These are phyloP conservation scores for Marasmius tenuissimus DNA, from an alignment of 1,284 basidiomycete genomes.

Conservation along the genomic window DNA sequence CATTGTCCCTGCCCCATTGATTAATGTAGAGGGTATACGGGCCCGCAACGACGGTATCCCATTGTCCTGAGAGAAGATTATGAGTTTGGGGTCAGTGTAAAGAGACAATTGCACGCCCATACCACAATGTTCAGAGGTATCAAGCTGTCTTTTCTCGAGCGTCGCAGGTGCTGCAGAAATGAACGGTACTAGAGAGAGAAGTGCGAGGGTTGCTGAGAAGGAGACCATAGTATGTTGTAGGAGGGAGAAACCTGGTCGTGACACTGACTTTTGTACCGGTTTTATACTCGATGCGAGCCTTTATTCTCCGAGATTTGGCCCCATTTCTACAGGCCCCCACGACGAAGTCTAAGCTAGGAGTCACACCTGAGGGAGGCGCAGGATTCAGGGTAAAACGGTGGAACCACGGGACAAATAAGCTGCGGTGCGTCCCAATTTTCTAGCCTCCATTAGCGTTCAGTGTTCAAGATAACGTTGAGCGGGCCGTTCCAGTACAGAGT, in stretches of 20 bases:
- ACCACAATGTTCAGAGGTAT: slow-evolving; percentile 35
- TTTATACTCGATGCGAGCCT: too few species aligned
- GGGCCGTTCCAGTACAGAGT: too few species aligned
- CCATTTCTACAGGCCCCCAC: too few species aligned
- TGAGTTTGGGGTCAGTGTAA: background rate
- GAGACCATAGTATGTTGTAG: slow-evolving; percentile 12
- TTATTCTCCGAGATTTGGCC: too few species aligned
- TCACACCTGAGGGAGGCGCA: too few species aligned
- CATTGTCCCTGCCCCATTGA: slow-evolving; percentile 12
- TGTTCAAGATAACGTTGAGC: too few species aligned
- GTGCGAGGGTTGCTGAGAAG: slow-evolving; percentile 17
- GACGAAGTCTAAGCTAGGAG: too few species aligned
- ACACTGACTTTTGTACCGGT: too few species aligned
- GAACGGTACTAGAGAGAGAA: slow-evolving; percentile 25
- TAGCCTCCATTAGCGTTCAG: too few species aligned
- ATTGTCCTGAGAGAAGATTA: slow-evolving; percentile 10
- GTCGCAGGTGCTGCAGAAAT: slow-evolving; percentile 27
- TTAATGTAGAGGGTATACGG: slow-evolving; percentile 11
- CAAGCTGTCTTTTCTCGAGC: slow-evolving; percentile 27
- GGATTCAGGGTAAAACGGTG: too few species aligned
- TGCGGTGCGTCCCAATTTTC: too few species aligned
- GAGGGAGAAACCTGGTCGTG: background rate
- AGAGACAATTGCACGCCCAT: background rate
- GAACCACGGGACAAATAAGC: too few species aligned
- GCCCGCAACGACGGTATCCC: slow-evolving; percentile 11